Evolutionary conservation across 31 red algal species (phyloP), one percentile per base, ranked within the genome.

Genomic region (Bonnemaisonia californica): DNA sequence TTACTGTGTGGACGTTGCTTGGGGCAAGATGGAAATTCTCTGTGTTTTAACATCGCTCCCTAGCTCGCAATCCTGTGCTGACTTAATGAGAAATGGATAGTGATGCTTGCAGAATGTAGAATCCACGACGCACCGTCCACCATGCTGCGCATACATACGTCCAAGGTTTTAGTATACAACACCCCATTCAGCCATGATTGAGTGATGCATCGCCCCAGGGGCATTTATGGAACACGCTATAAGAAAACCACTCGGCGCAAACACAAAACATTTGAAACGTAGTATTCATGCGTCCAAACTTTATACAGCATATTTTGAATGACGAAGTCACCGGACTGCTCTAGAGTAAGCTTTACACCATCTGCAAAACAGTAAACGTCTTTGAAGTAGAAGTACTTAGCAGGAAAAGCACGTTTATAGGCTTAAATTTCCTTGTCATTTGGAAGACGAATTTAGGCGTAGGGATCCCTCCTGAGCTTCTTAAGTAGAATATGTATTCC

Each of bases 61-160:
- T 7, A 69, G 19, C n/a, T 33, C 32, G 64, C 31, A 21, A 55
- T 75, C 41, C 55, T 75, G 71, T 23, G 71, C 26, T 22, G 71
- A 75, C 0, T 75, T 75, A 0, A 75, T 75, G 71, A 75, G 71
- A 1, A 75, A 75, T 31, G 38, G 71, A 33, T 70, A 70, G 65
- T 33, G 26, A n/a, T 33, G 29, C 23, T 41, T 34, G 65, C 29
- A 34, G 38, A 75, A 75, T 32, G 71, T 42, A 30, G 1, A 75
- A 56, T 75, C 71, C 22, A 75, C 1, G 36, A 75, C 71, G 8
- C 0, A 48, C 24, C 40, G 71, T 5, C 71, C 1, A 54, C 71
- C 71, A 75, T 28, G 55, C 26, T 32, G 71, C 0, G 47, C 41
- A 27, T 30, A 75, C 27, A 30, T 9, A 28, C 24, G 22, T 34